Percentiles rank a stretch among this genome's conserved stretches.
phyloP scores from a whole-genome alignment of 306 rosid genomes.

The Acmispon strigosus region DNA sequence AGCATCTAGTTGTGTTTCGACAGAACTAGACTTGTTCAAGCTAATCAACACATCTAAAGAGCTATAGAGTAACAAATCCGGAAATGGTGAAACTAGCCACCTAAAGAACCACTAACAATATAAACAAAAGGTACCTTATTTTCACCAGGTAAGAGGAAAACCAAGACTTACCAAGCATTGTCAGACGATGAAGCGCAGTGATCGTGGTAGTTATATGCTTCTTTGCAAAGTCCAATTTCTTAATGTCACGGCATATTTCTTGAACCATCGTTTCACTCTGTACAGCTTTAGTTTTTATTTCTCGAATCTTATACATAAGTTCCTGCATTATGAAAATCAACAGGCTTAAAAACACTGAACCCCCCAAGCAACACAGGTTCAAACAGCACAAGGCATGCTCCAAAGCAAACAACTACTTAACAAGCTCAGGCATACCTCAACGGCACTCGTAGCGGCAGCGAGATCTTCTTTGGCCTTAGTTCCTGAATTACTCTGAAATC shows the following conservation, averaged over 20 bases:
- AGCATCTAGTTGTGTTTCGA: no score
- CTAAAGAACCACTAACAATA: background rate
- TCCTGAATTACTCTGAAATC: conserved; percentile 89
- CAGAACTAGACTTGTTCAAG: no score
- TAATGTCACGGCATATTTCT: conserved; percentile 96
- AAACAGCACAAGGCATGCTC: background rate
- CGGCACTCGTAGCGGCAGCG: conserved; percentile 89
- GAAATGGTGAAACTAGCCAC: background rate
- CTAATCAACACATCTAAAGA: no score
- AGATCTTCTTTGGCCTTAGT: conserved; percentile 98
- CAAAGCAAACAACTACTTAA: background rate
- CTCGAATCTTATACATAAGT: conserved; percentile 92
- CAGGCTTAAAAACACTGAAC: background rate
- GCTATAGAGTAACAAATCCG: no score
- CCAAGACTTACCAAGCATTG: conserved; percentile 71
- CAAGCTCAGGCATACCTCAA: conserved; percentile 47
- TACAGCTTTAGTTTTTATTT: conserved; percentile 91
- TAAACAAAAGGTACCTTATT: background rate
- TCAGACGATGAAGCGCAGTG: conserved; percentile 97
- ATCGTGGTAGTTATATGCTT: conserved; percentile 96
- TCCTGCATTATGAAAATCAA: conserved; percentile 49
- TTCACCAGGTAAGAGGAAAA: background rate
- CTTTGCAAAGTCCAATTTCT: conserved; percentile 95
- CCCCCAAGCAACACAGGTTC: background rate
- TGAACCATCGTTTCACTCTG: conserved; percentile 99